Evolutionary conservation across 2,329 filamentous ascomycete species (phyloP).

Genomic region (Calycina herbarum): DNA sequence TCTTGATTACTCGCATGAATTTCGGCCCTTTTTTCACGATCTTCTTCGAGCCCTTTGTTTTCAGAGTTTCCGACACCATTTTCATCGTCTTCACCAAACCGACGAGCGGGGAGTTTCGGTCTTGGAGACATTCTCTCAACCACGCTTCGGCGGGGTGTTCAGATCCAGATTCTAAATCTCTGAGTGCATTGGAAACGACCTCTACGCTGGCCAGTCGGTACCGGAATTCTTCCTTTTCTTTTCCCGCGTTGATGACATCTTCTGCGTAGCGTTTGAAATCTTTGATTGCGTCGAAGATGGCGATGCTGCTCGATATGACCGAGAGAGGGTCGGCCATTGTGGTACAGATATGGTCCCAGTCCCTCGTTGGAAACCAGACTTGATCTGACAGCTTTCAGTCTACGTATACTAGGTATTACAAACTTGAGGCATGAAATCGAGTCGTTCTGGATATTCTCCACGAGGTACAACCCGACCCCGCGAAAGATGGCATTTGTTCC

Average conservation of each 20-base stretch:
- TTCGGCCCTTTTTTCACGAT: neutral
- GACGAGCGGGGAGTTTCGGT: neutral
- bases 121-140: neutral
- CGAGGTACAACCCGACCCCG: too few relatives aligned
- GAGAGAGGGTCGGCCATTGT: slow-evolving; percentile 20
- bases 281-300: slow-evolving; percentile 21
- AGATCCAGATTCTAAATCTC: slow-evolving; percentile 1
- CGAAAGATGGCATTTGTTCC: neutral
- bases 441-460: too few relatives aligned
- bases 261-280: slow-evolving; percentile 17
- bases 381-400: neutral
- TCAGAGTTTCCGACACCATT: slow-evolving; percentile 13
- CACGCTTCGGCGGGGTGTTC: neutral
- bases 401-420: too few relatives aligned
- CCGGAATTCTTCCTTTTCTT: slow-evolving; percentile 19
- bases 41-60: slow-evolving; percentile 1
- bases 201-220: slow-evolving; percentile 16
- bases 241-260: slow-evolving; percentile 20
- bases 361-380: neutral
- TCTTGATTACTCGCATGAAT: slow-evolving; percentile 13
- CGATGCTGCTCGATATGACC: slow-evolving; percentile 19
- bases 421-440: too few relatives aligned
- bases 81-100: slow-evolving; percentile 7
- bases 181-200: slow-evolving; percentile 8
- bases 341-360: too few relatives aligned